These are phyloP conservation scores for Cercospora zeina DNA, from an alignment of 2,329 filamentous ascomycete genomes.

Conservation along the genomic window DNA sequence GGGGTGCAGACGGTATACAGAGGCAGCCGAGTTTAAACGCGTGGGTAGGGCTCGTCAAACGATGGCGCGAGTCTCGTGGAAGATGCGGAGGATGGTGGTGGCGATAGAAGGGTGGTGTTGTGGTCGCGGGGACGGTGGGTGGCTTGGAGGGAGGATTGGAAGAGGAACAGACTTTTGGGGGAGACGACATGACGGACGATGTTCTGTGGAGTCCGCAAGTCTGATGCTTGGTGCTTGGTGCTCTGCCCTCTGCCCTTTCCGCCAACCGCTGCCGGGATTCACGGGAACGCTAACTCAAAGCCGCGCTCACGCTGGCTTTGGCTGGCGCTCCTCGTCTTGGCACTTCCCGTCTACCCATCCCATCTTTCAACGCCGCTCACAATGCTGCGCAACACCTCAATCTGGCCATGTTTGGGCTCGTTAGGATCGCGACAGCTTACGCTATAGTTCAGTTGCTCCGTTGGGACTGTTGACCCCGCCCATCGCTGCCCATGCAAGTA, in stretches of 20 bases:
- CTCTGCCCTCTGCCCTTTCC: conserved; percentile 6
- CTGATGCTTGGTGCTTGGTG: conserved; percentile 1
- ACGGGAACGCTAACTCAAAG: not conserved
- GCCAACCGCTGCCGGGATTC: conserved; percentile 1
- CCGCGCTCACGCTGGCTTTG: not conserved
- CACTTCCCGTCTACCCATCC: not conserved
- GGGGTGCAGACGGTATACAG: conserved; percentile 12
- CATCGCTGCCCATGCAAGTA: not conserved
- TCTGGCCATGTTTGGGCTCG: conserved; percentile 31
- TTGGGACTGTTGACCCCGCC: not conserved
- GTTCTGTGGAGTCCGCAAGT: conserved; percentile 6
- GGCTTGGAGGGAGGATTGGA: conserved; percentile 8
- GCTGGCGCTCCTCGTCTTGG: conserved; percentile 9
- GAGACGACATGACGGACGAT: conserved; percentile 7
- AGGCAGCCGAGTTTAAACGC: conserved; percentile 14
- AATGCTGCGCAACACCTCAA: conserved; percentile 1
- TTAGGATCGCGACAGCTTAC: conserved; percentile 23
- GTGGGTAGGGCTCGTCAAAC: conserved; percentile 3
- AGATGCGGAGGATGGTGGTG: not conserved
- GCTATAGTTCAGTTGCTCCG: not conserved
- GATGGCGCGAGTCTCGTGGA: not conserved
- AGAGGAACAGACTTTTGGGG: conserved; percentile 12
- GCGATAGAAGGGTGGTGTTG: conserved; percentile 15
- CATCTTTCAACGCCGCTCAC: not conserved
- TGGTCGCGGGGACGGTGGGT: conserved; percentile 12